A percentile compares a stretch with the other conserved stretches of the same genome.
Evolutionary conservation across 2,329 filamentous ascomycete genomes (phyloP).

Genomic region (Aquanectria penicillioides): DNA sequence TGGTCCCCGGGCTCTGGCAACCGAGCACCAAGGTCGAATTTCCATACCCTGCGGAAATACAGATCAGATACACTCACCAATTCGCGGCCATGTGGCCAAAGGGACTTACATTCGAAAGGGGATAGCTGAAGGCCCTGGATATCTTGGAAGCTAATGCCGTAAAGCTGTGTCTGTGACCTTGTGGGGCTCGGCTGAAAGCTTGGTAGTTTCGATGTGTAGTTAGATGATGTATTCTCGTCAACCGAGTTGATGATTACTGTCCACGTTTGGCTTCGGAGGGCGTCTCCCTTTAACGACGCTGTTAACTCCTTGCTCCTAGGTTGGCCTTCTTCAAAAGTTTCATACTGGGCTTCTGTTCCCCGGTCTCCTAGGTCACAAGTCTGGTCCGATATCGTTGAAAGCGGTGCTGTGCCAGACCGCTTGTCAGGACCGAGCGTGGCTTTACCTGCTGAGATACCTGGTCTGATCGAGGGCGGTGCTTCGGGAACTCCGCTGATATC

Average conservation of each 20-base stretch:
- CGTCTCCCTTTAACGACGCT: background rate
- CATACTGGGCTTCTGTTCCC: too few species aligned
- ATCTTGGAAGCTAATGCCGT: slow-evolving; percentile 45
- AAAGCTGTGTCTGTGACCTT: slow-evolving; percentile 38
- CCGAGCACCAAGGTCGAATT: slow-evolving; percentile 29
- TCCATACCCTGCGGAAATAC: slow-evolving; percentile 33
- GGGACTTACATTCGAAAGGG: slow-evolving; percentile 46
- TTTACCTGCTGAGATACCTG: too few species aligned
- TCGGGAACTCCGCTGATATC: background rate
- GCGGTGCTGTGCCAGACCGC: background rate
- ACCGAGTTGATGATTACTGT: slow-evolving; percentile 26
- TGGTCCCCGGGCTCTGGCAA: slow-evolving; percentile 31
- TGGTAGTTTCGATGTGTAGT: slow-evolving; percentile 46
- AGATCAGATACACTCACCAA: background rate
- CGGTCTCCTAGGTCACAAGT: background rate
- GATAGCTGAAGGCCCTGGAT: slow-evolving; percentile 49
- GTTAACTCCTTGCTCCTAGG: background rate
- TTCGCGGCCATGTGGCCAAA: background rate
- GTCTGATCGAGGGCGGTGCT: too few species aligned
- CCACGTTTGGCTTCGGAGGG: too few species aligned
- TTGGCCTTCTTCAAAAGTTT: background rate
- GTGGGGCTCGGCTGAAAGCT: slow-evolving; percentile 48
- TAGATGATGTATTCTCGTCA: slow-evolving; percentile 44
- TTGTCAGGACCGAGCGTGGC: background rate
- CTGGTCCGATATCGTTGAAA: background rate